Conservation (phyloP, 176 grass and related monocot species). For the Stipa capillata region DNA sequence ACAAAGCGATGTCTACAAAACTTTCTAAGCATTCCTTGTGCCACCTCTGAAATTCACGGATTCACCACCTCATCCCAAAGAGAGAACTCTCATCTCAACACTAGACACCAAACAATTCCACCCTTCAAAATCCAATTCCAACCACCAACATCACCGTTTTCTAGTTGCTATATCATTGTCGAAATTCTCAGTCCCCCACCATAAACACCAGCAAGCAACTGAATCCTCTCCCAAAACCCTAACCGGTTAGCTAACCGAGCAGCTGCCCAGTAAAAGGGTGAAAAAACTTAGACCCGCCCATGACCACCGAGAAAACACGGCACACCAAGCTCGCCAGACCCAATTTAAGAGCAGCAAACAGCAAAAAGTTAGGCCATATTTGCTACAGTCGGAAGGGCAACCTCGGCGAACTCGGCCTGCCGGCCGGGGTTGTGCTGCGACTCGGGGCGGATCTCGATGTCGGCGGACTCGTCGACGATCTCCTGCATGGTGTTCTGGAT, state of each 20-base stretch:
- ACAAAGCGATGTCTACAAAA: conserved; percentile 3
- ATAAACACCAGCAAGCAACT: background rate
- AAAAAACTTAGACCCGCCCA: background rate
- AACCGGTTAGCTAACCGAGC: background rate
- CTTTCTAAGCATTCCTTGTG: background rate
- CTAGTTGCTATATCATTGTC: background rate
- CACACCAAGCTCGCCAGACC: conserved; percentile 12
- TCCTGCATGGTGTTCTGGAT: conserved; percentile 99
- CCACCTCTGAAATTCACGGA: background rate
- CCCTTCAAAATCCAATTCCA: background rate
- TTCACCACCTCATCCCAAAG: background rate
- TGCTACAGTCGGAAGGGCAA: conserved; percentile 9
- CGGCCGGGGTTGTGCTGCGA: conserved; percentile 96
- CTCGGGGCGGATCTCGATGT: conserved; percentile 95
- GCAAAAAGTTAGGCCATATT: conserved; percentile 29
- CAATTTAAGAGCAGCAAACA: conserved; percentile 21
- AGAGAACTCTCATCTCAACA: background rate
- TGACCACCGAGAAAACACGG: background rate
- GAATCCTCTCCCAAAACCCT: conserved; percentile 10
- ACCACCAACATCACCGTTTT: background rate
- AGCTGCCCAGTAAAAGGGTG: background rate
- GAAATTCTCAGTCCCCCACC: background rate
- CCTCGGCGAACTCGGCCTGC: conserved; percentile 93
- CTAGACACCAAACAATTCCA: background rate
- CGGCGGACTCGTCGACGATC: conserved; percentile 85